These are phyloP conservation scores for Globisporangium megalacanthum DNA, from an alignment of 352 stramenopile genomes.

Conservation along the genomic window DNA sequence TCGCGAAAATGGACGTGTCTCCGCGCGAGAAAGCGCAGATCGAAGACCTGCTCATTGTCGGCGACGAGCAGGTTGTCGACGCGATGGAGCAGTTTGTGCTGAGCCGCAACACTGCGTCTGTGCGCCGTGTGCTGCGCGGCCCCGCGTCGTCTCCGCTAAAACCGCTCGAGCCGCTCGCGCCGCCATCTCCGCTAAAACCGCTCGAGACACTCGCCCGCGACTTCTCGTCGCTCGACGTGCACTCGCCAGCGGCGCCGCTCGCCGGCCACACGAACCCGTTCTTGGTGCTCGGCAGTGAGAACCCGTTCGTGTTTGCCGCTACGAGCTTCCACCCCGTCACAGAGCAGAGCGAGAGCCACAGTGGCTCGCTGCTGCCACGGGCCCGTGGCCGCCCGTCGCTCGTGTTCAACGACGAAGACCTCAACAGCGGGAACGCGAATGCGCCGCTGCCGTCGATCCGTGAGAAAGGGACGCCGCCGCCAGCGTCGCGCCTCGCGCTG, in stretches of 20 bases:
- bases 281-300: conserved; percentile 22
- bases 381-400: conserved; percentile 37
- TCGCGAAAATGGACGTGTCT: conserved; percentile 69
- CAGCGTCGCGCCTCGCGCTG: conserved; percentile 49
- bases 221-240: conserved; percentile 48
- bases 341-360: conserved; percentile 6
- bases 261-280: conserved; percentile 32
- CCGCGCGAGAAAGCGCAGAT: conserved; percentile 53
- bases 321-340: conserved; percentile 24
- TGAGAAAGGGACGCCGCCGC: conserved; percentile 51
- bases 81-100: conserved; percentile 75
- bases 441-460: conserved; percentile 51
- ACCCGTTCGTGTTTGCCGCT: conserved; percentile 36
- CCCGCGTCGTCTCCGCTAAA: conserved; percentile 11
- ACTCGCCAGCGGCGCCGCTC: conserved; percentile 25
- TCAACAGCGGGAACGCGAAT: conserved; percentile 18
- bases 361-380: background rate
- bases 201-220: conserved; percentile 9
- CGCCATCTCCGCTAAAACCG: background rate
- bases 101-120: conserved; percentile 40
- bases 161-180: background rate
- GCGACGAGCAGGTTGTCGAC: conserved; percentile 70
- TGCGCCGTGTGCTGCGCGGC: conserved; percentile 46
- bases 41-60: conserved; percentile 63
- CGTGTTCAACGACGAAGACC: conserved; percentile 52